Evolutionary conservation across 768 basidiomycete species (phyloP), one percentile per base, ranked within the genome.

Genomic region (Lactarius psammicola): DNA sequence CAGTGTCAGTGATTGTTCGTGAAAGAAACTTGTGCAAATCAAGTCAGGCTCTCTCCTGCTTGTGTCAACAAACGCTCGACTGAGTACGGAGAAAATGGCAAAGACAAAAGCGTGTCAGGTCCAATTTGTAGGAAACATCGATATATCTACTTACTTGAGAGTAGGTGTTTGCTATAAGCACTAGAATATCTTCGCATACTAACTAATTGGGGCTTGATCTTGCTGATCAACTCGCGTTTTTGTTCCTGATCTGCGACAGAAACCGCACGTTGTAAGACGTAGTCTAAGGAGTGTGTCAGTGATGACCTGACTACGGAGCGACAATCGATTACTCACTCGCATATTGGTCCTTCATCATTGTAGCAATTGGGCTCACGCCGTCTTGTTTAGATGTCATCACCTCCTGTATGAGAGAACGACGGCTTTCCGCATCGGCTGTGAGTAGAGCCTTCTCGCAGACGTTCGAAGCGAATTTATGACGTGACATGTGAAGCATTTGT

Each of bases 391-490:
- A 78, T 2, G 78, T 75, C 78, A 96, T 84, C 63, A 98, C 85
- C 75, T 97, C 95, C 31, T 92, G 87, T 65, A 98, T 85, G 51
- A 98, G 78, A 40, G 76, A 74, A 10, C 82, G 83, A 54, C 93
- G 87, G 67, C 82, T 87, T 11, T 88, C 87, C 0, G 80, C 38
- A 61, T 85, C 83, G 0, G 90, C 85, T 38, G 81, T 85, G 33
- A 87, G 75, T 40, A 96, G 81, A 6, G 93, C 94, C 76, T 94
- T 95, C 78, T 96, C 95, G 75, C 90, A 91, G 23, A 98, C 96
- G 72, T 99, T 98, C 6, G 95, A 97, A 6, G 94, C 95, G 72
- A 92, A 96, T 74, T 96, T 96, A 75, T 94, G 93, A 60, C 87
- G 84, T 1, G 93, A 84, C 82, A 95, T 86, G 67, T 81, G 80